Base-by-base conservation (phyloP, 2,329 filamentous ascomycete species). In the Teratosphaeria nubilosa region DNA sequence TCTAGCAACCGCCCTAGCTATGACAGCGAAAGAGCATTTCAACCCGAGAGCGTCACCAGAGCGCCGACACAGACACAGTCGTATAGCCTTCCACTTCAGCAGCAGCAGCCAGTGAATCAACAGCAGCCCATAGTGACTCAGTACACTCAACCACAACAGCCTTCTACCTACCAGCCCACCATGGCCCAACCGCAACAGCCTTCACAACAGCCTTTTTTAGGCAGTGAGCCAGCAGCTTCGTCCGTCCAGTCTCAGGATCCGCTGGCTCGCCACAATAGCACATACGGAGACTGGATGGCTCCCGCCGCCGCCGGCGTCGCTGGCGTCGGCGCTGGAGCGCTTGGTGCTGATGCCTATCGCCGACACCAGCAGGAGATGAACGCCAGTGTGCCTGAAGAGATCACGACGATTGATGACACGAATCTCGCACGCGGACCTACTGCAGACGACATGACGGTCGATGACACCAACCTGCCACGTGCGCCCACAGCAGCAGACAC, bases 271-370 rank as follows among this genome's bases (percentile, higher is more conserved):
- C 55, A 59, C 48, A 71, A 73, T 59, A 79, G 74, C 61, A 72
- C 59, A 25, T 70, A 75, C 55, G 77, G 77, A 16, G 74, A 79
- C 31, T 84, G 81, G 80, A 78, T 83, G 72, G 77, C 74, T 24
- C 78, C 78, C 34, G 74, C 73, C n/a, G 76, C 75, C 13, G 69
- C 61, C 5, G 72, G 69, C 41, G 69, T 64, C 22, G 77, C 73
- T 10, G 75, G 75, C 34, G 73, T 65, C 32, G 76, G 76, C 51
- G 76, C 74, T 31, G 75, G 74, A 7, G 51, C 59, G 10, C 51
- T 66, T 11, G 66, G 65, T n/a, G 55, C 63, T 13, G 63, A 66
- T 31, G 63, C 63, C 32, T 66, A 66, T 41, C 59, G 58, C 14
- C 60, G 59, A 31, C 62, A 65, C 31, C 64, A 68, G 53, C 59